These are phyloP conservation scores for Trichocomaceae sp. DNA, from an alignment of 2,329 filamentous ascomycete species.

Conservation along the genomic window DNA sequence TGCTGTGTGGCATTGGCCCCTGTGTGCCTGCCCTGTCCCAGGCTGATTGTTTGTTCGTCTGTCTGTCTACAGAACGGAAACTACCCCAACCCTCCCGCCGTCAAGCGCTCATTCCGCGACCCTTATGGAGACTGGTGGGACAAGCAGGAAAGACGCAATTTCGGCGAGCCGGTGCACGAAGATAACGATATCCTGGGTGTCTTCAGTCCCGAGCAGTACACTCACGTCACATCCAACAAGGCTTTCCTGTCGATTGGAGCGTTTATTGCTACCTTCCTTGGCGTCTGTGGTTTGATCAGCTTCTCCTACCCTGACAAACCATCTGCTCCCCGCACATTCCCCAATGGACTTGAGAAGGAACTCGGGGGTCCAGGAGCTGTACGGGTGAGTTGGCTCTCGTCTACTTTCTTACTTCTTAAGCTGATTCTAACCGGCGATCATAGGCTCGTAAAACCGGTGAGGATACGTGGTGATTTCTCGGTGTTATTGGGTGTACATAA, in stretches of 20 bases:
- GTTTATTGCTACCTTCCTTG: slow-evolving; percentile 59
- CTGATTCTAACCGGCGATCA: slow-evolving; percentile 9
- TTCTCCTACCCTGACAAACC: slow-evolving; percentile 65
- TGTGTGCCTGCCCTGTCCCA: background rate
- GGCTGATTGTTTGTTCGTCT: too few relatives aligned
- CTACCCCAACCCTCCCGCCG: slow-evolving; percentile 46
- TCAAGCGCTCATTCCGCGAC: slow-evolving; percentile 89
- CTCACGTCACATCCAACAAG: slow-evolving; percentile 67
- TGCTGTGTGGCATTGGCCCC: too few relatives aligned
- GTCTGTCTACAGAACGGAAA: slow-evolving; percentile 35
- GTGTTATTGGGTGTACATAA: slow-evolving; percentile 32
- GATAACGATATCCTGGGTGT: slow-evolving; percentile 90
- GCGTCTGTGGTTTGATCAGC: slow-evolving; percentile 61
- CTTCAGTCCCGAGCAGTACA: slow-evolving; percentile 85
- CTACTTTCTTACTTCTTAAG: background rate
- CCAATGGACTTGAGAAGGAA: slow-evolving; percentile 64
- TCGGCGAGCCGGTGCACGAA: slow-evolving; percentile 91
- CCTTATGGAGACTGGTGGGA: slow-evolving; percentile 95
- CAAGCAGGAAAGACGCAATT: slow-evolving; percentile 94
- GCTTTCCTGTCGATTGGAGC: slow-evolving; percentile 61
- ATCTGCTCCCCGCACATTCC: slow-evolving; percentile 62
- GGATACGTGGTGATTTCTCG: slow-evolving; percentile 29
- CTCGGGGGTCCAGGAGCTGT: slow-evolving; percentile 63
- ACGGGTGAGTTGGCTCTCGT: slow-evolving; percentile 49
- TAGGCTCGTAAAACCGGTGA: slow-evolving; percentile 36